Base-by-base conservation (phyloP, 345 rosid species). In the Moricandia moricandioides region DNA sequence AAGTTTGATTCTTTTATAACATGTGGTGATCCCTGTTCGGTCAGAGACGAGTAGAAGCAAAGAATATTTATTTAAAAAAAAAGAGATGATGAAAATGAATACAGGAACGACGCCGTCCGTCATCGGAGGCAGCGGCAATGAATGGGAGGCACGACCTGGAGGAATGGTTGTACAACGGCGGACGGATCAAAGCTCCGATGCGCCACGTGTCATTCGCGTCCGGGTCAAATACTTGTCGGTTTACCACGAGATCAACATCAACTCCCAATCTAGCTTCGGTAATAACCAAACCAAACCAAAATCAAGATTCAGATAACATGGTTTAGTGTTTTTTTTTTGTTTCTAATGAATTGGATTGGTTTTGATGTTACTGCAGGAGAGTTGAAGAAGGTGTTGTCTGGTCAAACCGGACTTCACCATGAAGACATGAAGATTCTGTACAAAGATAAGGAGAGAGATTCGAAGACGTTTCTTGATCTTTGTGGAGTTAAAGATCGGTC, bases 91-190 rank as follows among this genome's bases (percentile, higher is more conserved):
- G 82, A 78, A 78, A 68, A 78, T 73, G 82, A 78, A 73, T 0
- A 55, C 27, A 24, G 78, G 78, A 52, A 3, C 82, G 10, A 0
- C 69, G 30, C 69, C 81, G 59, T 65, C 88, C 0, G 87, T 60
- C 18, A 84, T 67, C 18, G 84, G 71, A 27, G 82, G 69, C n/a
- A 84, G 81, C 8, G 84, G 86, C 43, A 67, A 85, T 13, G 96
- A 88, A 26, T 95, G 94, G 98, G 99, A 95, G 83, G 68, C 87
- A 14, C 83, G 99, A 60, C 99, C 99, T n/a, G 98, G 99, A 17
- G 99, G 99, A 58, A 95, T 95, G 99, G 79, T 95, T 60, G 99
- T 95, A 3, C 99, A 95, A 85, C 86, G 91, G 72, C 81, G 99
- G 49, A 84, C 91, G 39, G 97, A 89, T 80, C 86, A 84, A 61